phyloP scores from a whole-genome alignment of 495 filamentous ascomycete species.

The Aspergillus saccharolyticus region DNA sequence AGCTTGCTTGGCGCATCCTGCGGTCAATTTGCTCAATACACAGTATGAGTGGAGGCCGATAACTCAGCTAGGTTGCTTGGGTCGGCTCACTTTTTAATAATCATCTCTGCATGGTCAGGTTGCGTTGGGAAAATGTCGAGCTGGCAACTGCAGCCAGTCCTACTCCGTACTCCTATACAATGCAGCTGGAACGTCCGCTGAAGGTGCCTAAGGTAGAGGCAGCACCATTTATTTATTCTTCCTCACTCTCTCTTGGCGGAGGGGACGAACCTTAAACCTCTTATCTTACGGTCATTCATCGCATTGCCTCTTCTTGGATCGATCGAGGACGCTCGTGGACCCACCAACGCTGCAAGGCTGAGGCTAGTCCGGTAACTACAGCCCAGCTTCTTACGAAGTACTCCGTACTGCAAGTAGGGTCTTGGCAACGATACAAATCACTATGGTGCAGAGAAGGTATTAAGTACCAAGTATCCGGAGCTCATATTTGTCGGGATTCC shows the following conservation, averaged over 20 bases:
- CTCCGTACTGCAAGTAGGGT: no score
- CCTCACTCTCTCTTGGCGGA: neutral
- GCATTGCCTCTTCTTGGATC: neutral
- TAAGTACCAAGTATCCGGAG: no score
- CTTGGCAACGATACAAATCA: no score
- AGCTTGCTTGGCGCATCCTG: slow-evolving; percentile 11
- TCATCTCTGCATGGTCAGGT: no score
- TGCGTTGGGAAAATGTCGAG: neutral
- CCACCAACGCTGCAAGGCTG: neutral
- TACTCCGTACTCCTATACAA: no score
- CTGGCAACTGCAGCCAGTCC: neutral
- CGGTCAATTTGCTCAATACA: no score
- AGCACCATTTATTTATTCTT: neutral
- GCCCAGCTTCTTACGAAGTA: neutral
- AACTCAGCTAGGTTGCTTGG: neutral
- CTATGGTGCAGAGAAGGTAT: no score
- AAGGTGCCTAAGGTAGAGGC: no score
- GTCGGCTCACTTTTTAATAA: no score
- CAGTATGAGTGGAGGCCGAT: neutral
- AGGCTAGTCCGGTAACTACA: neutral
- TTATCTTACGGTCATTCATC: neutral
- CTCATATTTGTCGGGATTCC: no score
- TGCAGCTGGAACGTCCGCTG: neutral
- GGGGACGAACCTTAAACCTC: neutral
- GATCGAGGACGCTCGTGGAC: neutral